Percentiles rank a stretch among this genome's conserved stretches.
These are phyloP conservation scores for Pseudogymnoascus destructans DNA, from an alignment of 2,329 filamentous ascomycete genomes.

Conservation along the genomic window DNA sequence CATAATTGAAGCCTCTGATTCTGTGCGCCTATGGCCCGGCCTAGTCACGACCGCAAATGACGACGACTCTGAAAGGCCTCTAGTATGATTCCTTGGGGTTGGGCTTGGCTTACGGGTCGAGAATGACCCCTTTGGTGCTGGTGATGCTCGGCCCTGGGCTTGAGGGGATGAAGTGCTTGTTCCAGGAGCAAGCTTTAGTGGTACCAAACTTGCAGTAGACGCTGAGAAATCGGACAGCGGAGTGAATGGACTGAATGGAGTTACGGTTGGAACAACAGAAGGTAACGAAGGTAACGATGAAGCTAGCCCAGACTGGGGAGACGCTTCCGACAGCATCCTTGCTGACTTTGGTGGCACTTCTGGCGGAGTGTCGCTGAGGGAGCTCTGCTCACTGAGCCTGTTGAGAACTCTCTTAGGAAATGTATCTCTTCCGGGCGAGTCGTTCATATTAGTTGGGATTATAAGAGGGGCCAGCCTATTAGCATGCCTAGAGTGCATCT, in stretches of 20 bases:
- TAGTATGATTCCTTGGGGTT: background rate
- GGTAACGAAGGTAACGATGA: background rate
- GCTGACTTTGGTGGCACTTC: slow-evolving; percentile 29
- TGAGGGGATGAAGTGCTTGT: background rate
- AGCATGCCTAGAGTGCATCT: slow-evolving; percentile 17
- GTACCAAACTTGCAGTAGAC: background rate
- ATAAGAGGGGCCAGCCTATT: slow-evolving; percentile 43
- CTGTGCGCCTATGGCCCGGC: slow-evolving; percentile 36
- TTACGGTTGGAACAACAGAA: slow-evolving; percentile 13
- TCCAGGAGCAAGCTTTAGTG: background rate
- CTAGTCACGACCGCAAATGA: background rate
- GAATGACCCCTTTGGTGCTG: slow-evolving; percentile 13
- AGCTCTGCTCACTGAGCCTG: slow-evolving; percentile 15
- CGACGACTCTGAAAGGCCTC: background rate
- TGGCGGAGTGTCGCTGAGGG: slow-evolving; percentile 30
- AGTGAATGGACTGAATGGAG: slow-evolving; percentile 30
- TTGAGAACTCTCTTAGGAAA: slow-evolving; percentile 5
- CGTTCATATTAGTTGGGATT: slow-evolving; percentile 32
- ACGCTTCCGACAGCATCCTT: slow-evolving; percentile 31
- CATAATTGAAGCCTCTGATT: slow-evolving; percentile 47
- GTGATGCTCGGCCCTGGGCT: slow-evolving; percentile 18
- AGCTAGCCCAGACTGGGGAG: slow-evolving; percentile 30
- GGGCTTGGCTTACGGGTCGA: slow-evolving; percentile 4
- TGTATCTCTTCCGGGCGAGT: slow-evolving; percentile 13
- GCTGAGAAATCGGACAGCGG: slow-evolving; percentile 28